Percentiles rank a stretch among this genome's conserved stretches.
These are phyloP conservation scores for Hysterium pulicare DNA, from an alignment of 2,329 filamentous ascomycete species.

Conservation along the genomic window DNA sequence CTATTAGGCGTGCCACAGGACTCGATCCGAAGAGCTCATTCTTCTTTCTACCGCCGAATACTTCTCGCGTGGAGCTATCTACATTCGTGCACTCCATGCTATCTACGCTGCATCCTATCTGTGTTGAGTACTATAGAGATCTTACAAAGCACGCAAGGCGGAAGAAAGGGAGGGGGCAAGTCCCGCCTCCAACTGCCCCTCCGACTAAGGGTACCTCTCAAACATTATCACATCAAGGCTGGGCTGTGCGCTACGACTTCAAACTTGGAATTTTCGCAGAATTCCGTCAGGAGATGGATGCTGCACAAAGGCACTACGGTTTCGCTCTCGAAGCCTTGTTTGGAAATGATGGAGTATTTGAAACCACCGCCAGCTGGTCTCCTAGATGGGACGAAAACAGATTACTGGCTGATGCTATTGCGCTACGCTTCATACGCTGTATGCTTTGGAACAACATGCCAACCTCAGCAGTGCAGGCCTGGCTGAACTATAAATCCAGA, in stretches of 20 bases:
- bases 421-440: conserved; percentile 77
- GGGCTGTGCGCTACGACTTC: conserved; percentile 93
- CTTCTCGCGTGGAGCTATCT: conserved; percentile 67
- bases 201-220: conserved; percentile 82
- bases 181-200: conserved; percentile 77
- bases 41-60: conserved; percentile 76
- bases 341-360: conserved; percentile 73
- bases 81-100: conserved; percentile 73
- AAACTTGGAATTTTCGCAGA: conserved; percentile 89
- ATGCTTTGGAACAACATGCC: conserved; percentile 75
- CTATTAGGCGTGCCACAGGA: conserved; percentile 73
- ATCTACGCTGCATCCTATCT: conserved; percentile 66
- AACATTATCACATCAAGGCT: conserved; percentile 78
- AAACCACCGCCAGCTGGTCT: conserved; percentile 85
- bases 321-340: conserved; percentile 82
- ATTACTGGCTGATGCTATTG: conserved; percentile 76
- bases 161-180: conserved; percentile 75
- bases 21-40: conserved; percentile 76
- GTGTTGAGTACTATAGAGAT: conserved; percentile 89
- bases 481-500: conserved; percentile 72
- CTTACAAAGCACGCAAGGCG: conserved; percentile 87
- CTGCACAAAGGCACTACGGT: conserved; percentile 79
- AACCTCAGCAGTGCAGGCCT: conserved; percentile 75
- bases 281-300: conserved; percentile 89
- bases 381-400: conserved; percentile 90